phyloP scores from a whole-genome alignment of 2,329 filamentous ascomycete genomes.

The Scopulariopsis brevicaulis region DNA sequence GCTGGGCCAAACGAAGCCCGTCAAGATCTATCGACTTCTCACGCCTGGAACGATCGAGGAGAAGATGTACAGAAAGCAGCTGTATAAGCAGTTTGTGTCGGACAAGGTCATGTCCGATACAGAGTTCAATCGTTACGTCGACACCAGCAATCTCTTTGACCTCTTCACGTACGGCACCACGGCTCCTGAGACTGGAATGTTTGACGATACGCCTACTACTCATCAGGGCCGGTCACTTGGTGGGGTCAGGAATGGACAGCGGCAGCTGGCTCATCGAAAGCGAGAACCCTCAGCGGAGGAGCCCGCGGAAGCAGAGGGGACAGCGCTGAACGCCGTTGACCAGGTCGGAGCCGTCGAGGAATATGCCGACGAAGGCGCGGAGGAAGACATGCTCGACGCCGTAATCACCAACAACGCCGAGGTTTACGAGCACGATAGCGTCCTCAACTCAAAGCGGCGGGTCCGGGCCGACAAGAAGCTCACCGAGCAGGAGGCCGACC shows the following conservation, averaged over 20 bases:
- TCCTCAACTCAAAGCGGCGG: constrained; percentile 65
- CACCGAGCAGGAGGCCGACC: constrained; percentile 53
- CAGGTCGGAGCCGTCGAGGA: constrained; percentile 51
- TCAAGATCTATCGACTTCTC: constrained; percentile 96
- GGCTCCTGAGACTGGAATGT: not conserved
- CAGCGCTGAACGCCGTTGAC: constrained; percentile 2
- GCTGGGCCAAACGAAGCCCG: constrained; percentile 85
- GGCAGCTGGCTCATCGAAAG: no score
- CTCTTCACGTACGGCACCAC: constrained; percentile 54
- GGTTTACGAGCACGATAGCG: constrained; percentile 85
- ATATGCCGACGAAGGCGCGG: constrained; percentile 36
- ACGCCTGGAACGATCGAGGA: constrained; percentile 96
- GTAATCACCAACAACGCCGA: constrained; percentile 85
- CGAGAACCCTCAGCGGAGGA: constrained; percentile 16
- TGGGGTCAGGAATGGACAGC: not conserved
- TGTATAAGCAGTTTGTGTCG: constrained; percentile 95
- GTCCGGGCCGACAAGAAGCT: constrained; percentile 65
- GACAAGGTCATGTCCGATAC: constrained; percentile 95
- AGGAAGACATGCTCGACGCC: constrained; percentile 72
- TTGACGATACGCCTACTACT: not conserved
- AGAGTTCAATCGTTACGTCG: constrained; percentile 84
- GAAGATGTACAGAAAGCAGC: constrained; percentile 97
- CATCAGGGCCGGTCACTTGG: not conserved
- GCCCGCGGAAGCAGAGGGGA: constrained; percentile 1
- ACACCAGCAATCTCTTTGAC: constrained; percentile 82